phyloP scores from a whole-genome alignment of 176 grass and related monocot genomes.

The Ensete ventricosum region DNA sequence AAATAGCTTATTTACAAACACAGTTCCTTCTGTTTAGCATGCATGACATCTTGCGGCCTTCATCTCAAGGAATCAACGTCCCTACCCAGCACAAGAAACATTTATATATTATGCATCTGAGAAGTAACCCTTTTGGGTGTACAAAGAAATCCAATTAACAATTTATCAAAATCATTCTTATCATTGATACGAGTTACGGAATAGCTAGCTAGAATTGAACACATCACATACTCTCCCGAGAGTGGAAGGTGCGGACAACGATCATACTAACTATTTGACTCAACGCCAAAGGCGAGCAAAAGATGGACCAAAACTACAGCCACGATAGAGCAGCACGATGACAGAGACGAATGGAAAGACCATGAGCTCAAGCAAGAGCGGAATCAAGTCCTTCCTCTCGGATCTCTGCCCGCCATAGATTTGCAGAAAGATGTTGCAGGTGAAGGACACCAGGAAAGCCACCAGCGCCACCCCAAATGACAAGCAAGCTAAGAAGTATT shows the following conservation, averaged over 20 bases:
- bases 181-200: too few species aligned
- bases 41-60: too few species aligned
- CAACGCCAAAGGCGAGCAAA: background rate
- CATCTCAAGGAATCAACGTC: too few species aligned
- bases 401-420: slow-evolving; percentile 22
- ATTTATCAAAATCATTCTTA: too few species aligned
- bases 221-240: too few species aligned
- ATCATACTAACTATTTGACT: background rate
- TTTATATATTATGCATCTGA: too few species aligned
- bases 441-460: slow-evolving; percentile 17
- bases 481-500: slow-evolving; percentile 16
- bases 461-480: slow-evolving; percentile 21
- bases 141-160: too few species aligned
- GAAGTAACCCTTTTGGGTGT: too few species aligned
- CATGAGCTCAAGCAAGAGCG: slow-evolving; percentile 19
- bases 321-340: slow-evolving; percentile 1
- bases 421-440: slow-evolving; percentile 23
- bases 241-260: background rate
- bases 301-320: background rate
- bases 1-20: too few species aligned
- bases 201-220: too few species aligned
- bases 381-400: background rate
- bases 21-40: too few species aligned
- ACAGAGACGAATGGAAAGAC: slow-evolving; percentile 16
- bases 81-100: too few species aligned